A percentile compares a stretch with the other conserved stretches of the same genome.
These are phyloP conservation scores for Aciculosporium take DNA, from an alignment of 2,329 filamentous ascomycete genomes.

Conservation along the genomic window DNA sequence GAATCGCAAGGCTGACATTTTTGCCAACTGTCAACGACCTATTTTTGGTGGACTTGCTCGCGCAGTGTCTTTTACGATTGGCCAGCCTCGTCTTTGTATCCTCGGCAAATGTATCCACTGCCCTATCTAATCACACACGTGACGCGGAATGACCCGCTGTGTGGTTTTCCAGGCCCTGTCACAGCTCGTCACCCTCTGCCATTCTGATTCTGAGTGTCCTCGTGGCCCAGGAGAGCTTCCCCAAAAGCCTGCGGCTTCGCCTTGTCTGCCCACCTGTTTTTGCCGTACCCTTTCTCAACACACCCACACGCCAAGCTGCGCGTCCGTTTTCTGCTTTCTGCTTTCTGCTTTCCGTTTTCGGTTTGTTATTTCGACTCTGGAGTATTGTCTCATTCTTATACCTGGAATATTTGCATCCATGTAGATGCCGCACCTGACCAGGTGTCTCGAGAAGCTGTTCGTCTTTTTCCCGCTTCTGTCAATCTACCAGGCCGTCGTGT, in stretches of 20 bases:
- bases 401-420: constrained; percentile 17
- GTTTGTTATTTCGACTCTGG: neutral
- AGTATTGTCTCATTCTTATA: neutral
- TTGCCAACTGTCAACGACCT: neutral
- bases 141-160: constrained; percentile 17
- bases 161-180: constrained; percentile 13
- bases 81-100: neutral
- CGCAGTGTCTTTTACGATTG: neutral
- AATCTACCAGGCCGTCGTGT: neutral
- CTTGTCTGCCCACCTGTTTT: constrained; percentile 9
- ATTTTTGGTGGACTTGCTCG: neutral
- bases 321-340: neutral
- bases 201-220: too few relatives aligned
- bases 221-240: constrained; percentile 17
- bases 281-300: neutral
- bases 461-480: constrained; percentile 11
- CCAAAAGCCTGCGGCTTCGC: constrained; percentile 13
- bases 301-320: neutral
- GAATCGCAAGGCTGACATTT: neutral
- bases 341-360: neutral
- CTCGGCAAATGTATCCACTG: neutral
- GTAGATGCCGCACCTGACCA: constrained; percentile 19
- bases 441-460: constrained; percentile 22
- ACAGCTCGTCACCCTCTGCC: constrained; percentile 22
- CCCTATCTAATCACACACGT: constrained; percentile 20